These are phyloP conservation scores for Daedaleopsis sinensis DNA, from an alignment of 768 basidiomycete genomes.

Conservation along the genomic window DNA sequence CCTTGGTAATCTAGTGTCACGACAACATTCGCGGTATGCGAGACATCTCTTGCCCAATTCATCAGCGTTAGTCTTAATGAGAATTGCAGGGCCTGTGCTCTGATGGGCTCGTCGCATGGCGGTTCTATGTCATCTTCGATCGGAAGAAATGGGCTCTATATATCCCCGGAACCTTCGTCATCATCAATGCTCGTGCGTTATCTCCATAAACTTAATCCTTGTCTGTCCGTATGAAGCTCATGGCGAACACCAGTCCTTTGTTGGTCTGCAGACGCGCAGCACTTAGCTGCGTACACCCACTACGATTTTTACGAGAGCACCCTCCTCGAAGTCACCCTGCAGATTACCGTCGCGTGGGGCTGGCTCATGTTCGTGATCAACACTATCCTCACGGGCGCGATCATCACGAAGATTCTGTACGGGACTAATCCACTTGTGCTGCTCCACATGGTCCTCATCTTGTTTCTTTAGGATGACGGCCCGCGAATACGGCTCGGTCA, in stretches of 20 bases:
- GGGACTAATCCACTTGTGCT: background rate
- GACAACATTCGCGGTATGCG: conserved; percentile 17
- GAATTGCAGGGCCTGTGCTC: conserved; percentile 23
- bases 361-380: conserved; percentile 29
- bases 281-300: conserved; percentile 20
- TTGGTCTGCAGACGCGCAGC: conserved; percentile 23
- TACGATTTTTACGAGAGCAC: conserved; percentile 16
- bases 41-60: no score
- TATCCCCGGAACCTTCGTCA: conserved; percentile 16
- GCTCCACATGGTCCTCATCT: no score
- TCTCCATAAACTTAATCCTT: no score
- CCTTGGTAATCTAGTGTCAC: conserved; percentile 6
- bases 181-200: conserved; percentile 23
- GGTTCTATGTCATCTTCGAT: conserved; percentile 26
- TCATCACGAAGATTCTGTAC: conserved; percentile 27
- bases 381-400: conserved; percentile 25
- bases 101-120: conserved; percentile 29
- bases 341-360: conserved; percentile 30
- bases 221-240: background rate
- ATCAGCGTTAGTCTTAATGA: no score
- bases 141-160: conserved; percentile 26
- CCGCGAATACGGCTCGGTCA: background rate
- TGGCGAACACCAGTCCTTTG: conserved; percentile 21
- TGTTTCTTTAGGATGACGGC: background rate
- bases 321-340: conserved; percentile 18